phyloP scores from a whole-genome alignment of 306 rosid species.

The Pyrus communis region DNA sequence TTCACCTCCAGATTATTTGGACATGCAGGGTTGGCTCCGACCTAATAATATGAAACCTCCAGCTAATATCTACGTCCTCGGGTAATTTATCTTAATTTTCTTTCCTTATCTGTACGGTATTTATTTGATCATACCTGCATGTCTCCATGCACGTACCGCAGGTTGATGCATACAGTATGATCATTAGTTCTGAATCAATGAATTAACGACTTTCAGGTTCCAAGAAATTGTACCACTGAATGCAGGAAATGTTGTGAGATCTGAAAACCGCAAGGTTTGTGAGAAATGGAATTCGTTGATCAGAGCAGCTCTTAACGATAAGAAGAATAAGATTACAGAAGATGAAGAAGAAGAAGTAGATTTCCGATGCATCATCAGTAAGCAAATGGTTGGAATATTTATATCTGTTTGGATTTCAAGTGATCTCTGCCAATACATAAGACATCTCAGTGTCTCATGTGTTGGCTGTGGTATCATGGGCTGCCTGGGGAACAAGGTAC shows the following conservation, averaged over 20 bases:
- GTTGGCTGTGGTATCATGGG: constrained; percentile 61
- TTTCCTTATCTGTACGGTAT: neutral
- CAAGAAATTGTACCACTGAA: constrained; percentile 17
- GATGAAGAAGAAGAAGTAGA: neutral
- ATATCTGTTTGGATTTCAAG: constrained; percentile 48
- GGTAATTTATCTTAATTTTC: neutral
- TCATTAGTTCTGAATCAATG: neutral
- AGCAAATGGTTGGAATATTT: constrained; percentile 63
- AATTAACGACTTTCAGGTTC: neutral
- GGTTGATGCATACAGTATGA: neutral
- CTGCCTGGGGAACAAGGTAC: constrained; percentile 62
- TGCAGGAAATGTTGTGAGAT: constrained; percentile 1
- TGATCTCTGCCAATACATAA: constrained; percentile 39
- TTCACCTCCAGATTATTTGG: constrained; percentile 10
- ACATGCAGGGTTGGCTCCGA: constrained; percentile 7
- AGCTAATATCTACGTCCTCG: constrained; percentile 7
- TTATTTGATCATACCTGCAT: neutral
- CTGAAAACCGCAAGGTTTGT: neutral
- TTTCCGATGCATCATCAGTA: constrained; percentile 47
- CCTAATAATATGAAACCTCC: neutral
- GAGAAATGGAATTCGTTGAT: constrained; percentile 20
- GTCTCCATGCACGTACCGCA: neutral
- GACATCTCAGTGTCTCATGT: constrained; percentile 52
- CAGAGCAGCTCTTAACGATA: constrained; percentile 3
- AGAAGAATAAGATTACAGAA: neutral